Evolutionary conservation across 352 stramenopile genomes (phyloP).

Genomic region (Albugo candida): DNA sequence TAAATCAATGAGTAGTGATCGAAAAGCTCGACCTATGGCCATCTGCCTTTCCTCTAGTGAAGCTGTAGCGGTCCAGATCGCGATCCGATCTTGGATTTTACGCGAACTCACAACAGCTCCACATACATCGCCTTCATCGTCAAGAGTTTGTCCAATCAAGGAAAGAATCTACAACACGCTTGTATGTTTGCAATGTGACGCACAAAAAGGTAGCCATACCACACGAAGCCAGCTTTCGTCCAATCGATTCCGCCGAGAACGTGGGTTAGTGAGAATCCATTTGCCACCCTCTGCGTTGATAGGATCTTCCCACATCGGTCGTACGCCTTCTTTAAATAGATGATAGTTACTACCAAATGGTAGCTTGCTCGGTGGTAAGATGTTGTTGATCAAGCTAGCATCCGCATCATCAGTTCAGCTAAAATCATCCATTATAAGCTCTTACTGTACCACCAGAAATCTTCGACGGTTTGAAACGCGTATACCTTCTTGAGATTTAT

Average conservation of each 20-base stretch:
- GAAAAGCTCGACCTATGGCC: constrained; percentile 63
- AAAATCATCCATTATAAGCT: not conserved
- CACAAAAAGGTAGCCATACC: constrained; percentile 18
- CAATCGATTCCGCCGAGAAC: constrained; percentile 80
- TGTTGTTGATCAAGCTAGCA: constrained; percentile 84
- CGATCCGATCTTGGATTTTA: constrained; percentile 89
- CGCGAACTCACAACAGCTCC: constrained; percentile 90
- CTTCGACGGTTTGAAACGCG: constrained; percentile 90
- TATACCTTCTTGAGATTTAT: constrained; percentile 84
- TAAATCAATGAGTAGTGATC: constrained; percentile 57
- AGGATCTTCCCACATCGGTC: constrained; percentile 95
- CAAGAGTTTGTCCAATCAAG: constrained; percentile 90
- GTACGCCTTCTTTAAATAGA: constrained; percentile 92
- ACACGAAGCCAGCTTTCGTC: constrained; percentile 93
- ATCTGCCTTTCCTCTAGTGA: constrained; percentile 52
- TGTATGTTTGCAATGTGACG: not conserved
- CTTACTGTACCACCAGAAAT: constrained; percentile 86
- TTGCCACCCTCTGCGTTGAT: constrained; percentile 90
- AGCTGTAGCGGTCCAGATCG: constrained; percentile 85
- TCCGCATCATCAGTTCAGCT: not conserved
- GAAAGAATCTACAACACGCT: constrained; percentile 65
- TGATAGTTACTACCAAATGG: constrained; percentile 91
- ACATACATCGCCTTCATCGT: constrained; percentile 88
- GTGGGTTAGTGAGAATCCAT: constrained; percentile 92
- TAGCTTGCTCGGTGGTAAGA: constrained; percentile 79